Evolutionary conservation across 192 early-diverging fungal genomes (phyloP).

Genomic region (Coemansia sp.): DNA sequence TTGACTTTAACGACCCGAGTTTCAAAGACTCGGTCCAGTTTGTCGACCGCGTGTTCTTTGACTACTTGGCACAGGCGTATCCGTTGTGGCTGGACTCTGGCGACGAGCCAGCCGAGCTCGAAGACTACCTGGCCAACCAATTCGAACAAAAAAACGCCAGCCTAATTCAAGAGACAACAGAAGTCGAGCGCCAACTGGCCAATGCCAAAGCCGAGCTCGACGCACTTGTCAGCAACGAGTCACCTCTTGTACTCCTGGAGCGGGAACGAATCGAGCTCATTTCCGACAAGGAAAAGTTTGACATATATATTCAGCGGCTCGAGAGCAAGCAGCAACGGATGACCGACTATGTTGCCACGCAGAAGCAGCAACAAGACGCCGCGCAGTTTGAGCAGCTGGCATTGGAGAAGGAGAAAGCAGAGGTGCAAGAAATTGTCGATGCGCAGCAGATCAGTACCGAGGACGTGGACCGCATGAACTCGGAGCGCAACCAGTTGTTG

Average conservation of each 20-base stretch:
- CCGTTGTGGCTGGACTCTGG: slow-evolving; percentile 60
- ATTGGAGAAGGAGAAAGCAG: slow-evolving; percentile 55
- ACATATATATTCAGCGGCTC: slow-evolving; percentile 45
- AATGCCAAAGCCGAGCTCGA: slow-evolving; percentile 52
- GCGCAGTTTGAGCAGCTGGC: slow-evolving; percentile 48
- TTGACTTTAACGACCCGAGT: slow-evolving; percentile 29
- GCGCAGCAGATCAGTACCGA: slow-evolving; percentile 72
- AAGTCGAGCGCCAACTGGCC: slow-evolving; percentile 55
- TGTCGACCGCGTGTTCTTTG: slow-evolving; percentile 71
- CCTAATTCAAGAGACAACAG: slow-evolving; percentile 51
- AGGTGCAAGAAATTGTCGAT: slow-evolving; percentile 65
- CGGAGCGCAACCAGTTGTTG: slow-evolving; percentile 67
- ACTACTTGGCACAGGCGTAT: slow-evolving; percentile 66
- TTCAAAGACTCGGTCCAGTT: slow-evolving; percentile 52
- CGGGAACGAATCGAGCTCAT: slow-evolving; percentile 55
- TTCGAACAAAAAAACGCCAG: slow-evolving; percentile 66
- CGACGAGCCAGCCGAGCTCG: slow-evolving; percentile 63
- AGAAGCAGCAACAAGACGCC: slow-evolving; percentile 41
- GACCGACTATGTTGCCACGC: slow-evolving; percentile 33
- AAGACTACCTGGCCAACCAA: slow-evolving; percentile 53
- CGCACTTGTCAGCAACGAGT: slow-evolving; percentile 41
- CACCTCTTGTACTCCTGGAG: slow-evolving; percentile 56
- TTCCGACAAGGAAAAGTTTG: slow-evolving; percentile 62
- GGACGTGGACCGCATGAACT: slow-evolving; percentile 79
- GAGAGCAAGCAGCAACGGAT: slow-evolving; percentile 57